Conservation (phyloP, 106 monocot species). For the Triglochin maritima region DNA sequence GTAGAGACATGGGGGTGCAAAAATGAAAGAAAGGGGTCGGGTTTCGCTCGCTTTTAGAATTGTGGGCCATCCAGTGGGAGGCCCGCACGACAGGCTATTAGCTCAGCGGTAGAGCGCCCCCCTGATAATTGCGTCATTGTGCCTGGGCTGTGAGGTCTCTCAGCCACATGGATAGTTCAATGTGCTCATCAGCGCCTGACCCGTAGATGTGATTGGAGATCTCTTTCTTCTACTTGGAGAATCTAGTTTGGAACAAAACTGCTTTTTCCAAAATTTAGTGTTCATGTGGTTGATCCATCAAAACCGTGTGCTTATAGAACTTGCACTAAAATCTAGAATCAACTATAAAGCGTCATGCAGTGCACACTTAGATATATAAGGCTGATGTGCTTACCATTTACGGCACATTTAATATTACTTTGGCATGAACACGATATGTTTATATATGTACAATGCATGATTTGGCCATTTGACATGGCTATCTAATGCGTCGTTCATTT, state of each 20-base stretch:
- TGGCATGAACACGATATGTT: too few species aligned
- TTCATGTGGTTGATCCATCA: too few species aligned
- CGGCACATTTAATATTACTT: too few species aligned
- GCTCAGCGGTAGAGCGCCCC: constrained; percentile 5
- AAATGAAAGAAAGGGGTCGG: constrained; percentile 3
- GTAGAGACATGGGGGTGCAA: constrained; percentile 2
- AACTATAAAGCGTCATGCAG: too few species aligned
- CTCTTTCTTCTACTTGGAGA: background rate
- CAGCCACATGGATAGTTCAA: constrained; percentile 14
- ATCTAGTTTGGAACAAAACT: constrained; percentile 5
- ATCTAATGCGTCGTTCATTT: too few species aligned
- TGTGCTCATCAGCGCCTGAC: constrained; percentile 7
- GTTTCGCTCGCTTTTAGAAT: constrained; percentile 3
- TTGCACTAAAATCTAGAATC: too few species aligned
- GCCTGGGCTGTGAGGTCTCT: constrained; percentile 2
- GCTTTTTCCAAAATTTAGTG: background rate
- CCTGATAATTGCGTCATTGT: constrained; percentile 8
- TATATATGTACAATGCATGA: too few species aligned
- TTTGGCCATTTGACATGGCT: too few species aligned
- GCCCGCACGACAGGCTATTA: constrained; percentile 1
- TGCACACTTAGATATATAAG: too few species aligned
- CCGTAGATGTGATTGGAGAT: background rate
- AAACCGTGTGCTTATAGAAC: too few species aligned
- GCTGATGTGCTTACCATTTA: too few species aligned
- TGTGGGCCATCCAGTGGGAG: constrained; percentile 1